phyloP scores from a whole-genome alignment of 2,329 filamentous ascomycete species.

The Pestalotiopsis fici region DNA sequence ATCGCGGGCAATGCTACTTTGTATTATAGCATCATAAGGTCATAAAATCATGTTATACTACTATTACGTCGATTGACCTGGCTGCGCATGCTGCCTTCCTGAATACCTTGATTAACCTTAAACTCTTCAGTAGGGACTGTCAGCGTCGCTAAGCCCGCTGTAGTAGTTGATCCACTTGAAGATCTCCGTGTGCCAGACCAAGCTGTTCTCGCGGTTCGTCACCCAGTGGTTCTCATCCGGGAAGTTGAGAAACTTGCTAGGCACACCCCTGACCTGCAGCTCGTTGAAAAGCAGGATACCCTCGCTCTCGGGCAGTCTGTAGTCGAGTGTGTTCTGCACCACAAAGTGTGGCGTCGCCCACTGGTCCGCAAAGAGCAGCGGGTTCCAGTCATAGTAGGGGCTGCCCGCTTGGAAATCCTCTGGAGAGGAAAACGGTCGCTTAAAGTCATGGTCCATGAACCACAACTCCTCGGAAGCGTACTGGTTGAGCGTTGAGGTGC shows the following conservation, averaged over 20 bases:
- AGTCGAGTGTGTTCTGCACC: slow-evolving; percentile 70
- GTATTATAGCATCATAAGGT: not conserved
- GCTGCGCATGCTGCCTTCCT: not conserved
- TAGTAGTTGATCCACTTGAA: slow-evolving; percentile 69
- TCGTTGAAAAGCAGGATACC: slow-evolving; percentile 71
- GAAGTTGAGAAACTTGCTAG: slow-evolving; percentile 68
- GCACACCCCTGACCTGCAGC: slow-evolving; percentile 63
- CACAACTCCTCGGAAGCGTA: slow-evolving; percentile 35
- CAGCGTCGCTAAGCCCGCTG: slow-evolving; percentile 28
- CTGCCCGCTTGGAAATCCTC: slow-evolving; percentile 34
- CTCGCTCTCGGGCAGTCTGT: slow-evolving; percentile 66
- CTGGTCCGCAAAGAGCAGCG: slow-evolving; percentile 47
- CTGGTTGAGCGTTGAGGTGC: slow-evolving; percentile 32
- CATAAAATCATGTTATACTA: not conserved
- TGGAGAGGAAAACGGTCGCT: slow-evolving; percentile 43
- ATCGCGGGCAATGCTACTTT: not conserved
- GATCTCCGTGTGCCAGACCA: slow-evolving; percentile 70
- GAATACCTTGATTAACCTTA: not conserved
- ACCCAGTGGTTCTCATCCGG: slow-evolving; percentile 77
- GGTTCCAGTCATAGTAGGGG: slow-evolving; percentile 51
- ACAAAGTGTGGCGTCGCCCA: slow-evolving; percentile 72
- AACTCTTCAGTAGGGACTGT: not conserved
- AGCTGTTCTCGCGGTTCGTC: slow-evolving; percentile 66
- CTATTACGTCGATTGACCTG: not conserved
- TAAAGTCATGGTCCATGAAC: slow-evolving; percentile 45